Evolutionary conservation across 192 early-diverging fungal species (phyloP).

Genomic region (Umbelopsis isabellina): DNA sequence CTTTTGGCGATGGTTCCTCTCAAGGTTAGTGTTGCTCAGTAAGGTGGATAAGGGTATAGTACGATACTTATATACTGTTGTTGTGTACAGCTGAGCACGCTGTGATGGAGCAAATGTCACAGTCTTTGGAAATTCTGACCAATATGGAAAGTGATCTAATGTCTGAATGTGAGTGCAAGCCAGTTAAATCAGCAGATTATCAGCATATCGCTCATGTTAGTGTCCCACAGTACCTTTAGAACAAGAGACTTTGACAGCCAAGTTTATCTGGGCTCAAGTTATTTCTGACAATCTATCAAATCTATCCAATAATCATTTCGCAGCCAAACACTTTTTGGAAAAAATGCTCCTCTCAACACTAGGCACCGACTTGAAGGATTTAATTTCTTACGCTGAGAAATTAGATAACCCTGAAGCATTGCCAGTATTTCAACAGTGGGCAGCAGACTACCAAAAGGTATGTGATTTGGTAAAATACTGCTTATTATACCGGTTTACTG

Average conservation of each 20-base stretch:
- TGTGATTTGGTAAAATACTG: not conserved
- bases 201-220: not conserved
- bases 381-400: slow-evolving; percentile 36
- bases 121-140: slow-evolving; percentile 51
- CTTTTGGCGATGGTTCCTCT: slow-evolving; percentile 21
- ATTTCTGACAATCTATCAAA: slow-evolving; percentile 66
- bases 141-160: slow-evolving; percentile 55
- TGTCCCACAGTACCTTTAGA: slow-evolving; percentile 33
- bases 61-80: not conserved
- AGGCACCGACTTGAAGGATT: slow-evolving; percentile 47
- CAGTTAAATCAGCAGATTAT: not conserved
- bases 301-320: slow-evolving; percentile 64
- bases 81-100: slow-evolving; percentile 25
- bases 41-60: too few relatives aligned
- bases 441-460: slow-evolving; percentile 40
- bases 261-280: slow-evolving; percentile 65
- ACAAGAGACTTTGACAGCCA: slow-evolving; percentile 55
- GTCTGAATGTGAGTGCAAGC: slow-evolving; percentile 38
- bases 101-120: slow-evolving; percentile 37
- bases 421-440: slow-evolving; percentile 48
- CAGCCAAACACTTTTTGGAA: slow-evolving; percentile 63
- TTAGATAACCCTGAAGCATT: slow-evolving; percentile 30
- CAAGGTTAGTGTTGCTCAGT: slow-evolving; percentile 18
- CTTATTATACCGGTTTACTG: not conserved
- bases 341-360: slow-evolving; percentile 59